Conservation (phyloP, 352 stramenopile species). For the Pythium sp. region DNA sequence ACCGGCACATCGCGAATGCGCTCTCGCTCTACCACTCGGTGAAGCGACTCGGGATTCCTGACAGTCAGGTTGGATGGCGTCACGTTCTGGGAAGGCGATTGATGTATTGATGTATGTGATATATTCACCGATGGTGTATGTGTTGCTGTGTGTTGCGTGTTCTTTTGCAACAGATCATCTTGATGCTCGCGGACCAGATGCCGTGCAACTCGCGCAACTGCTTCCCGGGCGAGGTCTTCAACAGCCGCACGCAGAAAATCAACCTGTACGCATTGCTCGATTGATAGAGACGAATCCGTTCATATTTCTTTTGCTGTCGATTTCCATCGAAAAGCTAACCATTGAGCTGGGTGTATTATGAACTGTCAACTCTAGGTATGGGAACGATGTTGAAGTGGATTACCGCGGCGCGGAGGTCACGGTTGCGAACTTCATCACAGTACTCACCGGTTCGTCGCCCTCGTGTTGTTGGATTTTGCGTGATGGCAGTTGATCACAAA, state of each 20-base stretch:
- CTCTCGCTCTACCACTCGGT: constrained; percentile 94
- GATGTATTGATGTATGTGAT: not conserved
- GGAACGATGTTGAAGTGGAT: constrained; percentile 92
- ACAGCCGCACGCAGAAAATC: constrained; percentile 87
- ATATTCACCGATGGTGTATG: not conserved
- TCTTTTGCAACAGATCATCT: constrained; percentile 78
- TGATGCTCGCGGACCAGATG: constrained; percentile 97
- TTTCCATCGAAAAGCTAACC: not conserved
- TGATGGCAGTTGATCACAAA: not conserved
- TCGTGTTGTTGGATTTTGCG: not conserved
- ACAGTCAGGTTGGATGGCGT: constrained; percentile 80
- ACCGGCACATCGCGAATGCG: constrained; percentile 94
- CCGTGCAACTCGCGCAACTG: constrained; percentile 91
- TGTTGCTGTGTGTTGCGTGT: not conserved
- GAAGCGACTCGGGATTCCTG: constrained; percentile 90
- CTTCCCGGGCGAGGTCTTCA: constrained; percentile 89
- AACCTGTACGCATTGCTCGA: constrained; percentile 49
- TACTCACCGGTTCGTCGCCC: constrained; percentile 73
- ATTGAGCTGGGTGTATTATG: not conserved
- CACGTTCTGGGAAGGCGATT: not conserved
- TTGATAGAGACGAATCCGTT: not conserved
- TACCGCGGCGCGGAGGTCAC: constrained; percentile 96
- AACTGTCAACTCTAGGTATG: constrained; percentile 44
- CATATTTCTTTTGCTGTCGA: constrained; percentile 2
- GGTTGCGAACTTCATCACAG: constrained; percentile 95